Evolutionary conservation across 495 filamentous ascomycete genomes (phyloP).

Genomic region (Penicillium pulvis): DNA sequence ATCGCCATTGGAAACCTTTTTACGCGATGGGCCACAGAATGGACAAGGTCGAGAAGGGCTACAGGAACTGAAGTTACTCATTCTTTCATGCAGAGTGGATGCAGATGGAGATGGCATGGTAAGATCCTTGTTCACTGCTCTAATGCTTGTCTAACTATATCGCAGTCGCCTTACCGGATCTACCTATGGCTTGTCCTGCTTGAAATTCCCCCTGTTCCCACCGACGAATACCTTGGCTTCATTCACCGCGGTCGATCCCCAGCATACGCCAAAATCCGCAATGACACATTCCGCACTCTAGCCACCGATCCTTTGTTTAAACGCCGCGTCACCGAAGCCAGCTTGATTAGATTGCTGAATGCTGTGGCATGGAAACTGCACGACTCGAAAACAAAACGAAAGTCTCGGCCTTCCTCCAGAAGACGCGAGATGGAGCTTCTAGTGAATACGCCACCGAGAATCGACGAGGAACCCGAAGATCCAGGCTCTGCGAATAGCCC

Average conservation of each 20-base stretch:
- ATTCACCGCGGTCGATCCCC: constrained; percentile 92
- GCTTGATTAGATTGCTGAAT: constrained; percentile 93
- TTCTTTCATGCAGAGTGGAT: constrained; percentile 77
- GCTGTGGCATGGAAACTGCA: constrained; percentile 92
- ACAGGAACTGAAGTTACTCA: constrained; percentile 71
- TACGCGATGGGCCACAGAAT: constrained; percentile 72
- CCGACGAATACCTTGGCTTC: constrained; percentile 84
- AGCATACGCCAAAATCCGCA: constrained; percentile 94
- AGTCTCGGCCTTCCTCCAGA: constrained; percentile 41
- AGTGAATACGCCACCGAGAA: constrained; percentile 46
- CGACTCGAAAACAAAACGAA: constrained; percentile 63
- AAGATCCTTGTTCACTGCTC: constrained; percentile 12
- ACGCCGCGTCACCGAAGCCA: constrained; percentile 91
- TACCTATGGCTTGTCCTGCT: constrained; percentile 96
- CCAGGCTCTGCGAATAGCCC: constrained; percentile 11
- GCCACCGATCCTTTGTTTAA: constrained; percentile 96
- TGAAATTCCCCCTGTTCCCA: constrained; percentile 77
- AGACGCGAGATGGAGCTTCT: constrained; percentile 42
- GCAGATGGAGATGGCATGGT: constrained; percentile 92
- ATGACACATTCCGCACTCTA: constrained; percentile 95
- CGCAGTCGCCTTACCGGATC: constrained; percentile 85
- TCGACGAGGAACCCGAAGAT: constrained; percentile 42
- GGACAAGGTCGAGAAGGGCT: constrained; percentile 68
- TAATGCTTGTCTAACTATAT: constrained; percentile 13
- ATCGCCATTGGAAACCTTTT: constrained; percentile 61